These are phyloP conservation scores for Chrysosporium keratinophilum DNA, from an alignment of 2,329 filamentous ascomycete genomes.

Conservation along the genomic window DNA sequence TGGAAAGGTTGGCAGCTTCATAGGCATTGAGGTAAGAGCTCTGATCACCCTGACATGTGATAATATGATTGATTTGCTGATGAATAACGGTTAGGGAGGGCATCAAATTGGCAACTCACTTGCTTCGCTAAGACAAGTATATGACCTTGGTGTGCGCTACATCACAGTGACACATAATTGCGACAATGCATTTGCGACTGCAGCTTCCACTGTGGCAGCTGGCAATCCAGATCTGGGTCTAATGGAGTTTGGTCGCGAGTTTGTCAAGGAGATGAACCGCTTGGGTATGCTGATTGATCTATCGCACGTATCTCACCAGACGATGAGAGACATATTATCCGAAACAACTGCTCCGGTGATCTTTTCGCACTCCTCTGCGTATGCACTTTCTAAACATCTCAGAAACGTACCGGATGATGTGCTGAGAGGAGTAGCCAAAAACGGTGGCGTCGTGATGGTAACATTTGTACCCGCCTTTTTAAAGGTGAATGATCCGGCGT, in stretches of 20 bases:
- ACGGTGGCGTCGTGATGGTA: slow-evolving; percentile 36
- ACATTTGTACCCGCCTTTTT: slow-evolving; percentile 30
- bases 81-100: slow-evolving; percentile 17
- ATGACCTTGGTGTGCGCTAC: slow-evolving; percentile 20
- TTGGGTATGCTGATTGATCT: slow-evolving; percentile 25
- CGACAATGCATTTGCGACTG: slow-evolving; percentile 24
- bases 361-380: slow-evolving; percentile 20
- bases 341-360: slow-evolving; percentile 21
- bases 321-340: slow-evolving; percentile 21
- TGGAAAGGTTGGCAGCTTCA: slow-evolving; percentile 20
- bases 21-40: slow-evolving; percentile 21
- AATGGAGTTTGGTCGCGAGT: slow-evolving; percentile 18
- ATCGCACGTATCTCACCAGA: slow-evolving; percentile 21
- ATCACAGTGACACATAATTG: slow-evolving; percentile 24
- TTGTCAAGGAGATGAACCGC: slow-evolving; percentile 23
- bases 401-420: slow-evolving; percentile 38
- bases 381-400: slow-evolving; percentile 23
- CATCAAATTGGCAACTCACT: slow-evolving; percentile 24
- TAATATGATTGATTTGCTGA: background rate
- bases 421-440: slow-evolving; percentile 27
- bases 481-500: slow-evolving; percentile 23
- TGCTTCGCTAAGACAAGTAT: slow-evolving; percentile 14
- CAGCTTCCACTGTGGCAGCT: slow-evolving; percentile 18
- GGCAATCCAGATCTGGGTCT: slow-evolving; percentile 20
- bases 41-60: background rate